Conservation (phyloP, 495 filamentous ascomycete species). For the Bathelium albidoporum region DNA sequence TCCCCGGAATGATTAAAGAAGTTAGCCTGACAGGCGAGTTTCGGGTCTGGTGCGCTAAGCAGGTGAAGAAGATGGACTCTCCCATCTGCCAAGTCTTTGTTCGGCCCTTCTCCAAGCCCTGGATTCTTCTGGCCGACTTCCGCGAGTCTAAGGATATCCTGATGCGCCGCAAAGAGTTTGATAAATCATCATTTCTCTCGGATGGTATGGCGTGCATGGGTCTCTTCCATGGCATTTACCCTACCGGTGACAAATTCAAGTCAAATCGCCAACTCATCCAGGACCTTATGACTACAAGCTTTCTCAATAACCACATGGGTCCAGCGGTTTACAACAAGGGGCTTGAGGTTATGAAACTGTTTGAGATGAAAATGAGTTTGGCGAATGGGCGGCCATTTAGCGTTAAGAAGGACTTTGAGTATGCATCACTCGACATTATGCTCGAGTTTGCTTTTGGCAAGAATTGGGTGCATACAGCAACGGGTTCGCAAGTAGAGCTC, state of each 20-base stretch:
- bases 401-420: slow-evolving; percentile 27
- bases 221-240: neutral
- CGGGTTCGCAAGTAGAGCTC: neutral
- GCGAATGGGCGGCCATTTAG: neutral
- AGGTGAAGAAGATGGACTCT: neutral
- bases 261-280: neutral
- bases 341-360: neutral
- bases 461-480: neutral
- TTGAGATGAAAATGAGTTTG: neutral
- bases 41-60: slow-evolving; percentile 1
- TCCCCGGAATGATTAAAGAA: neutral
- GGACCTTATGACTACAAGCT: neutral
- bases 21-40: neutral
- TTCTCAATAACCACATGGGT: neutral
- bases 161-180: slow-evolving; percentile 1
- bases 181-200: neutral
- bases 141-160: neutral
- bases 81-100: slow-evolving; percentile 1
- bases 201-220: neutral
- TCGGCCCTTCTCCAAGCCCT: neutral
- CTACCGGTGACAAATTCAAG: neutral
- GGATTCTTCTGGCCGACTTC: neutral
- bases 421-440: slow-evolving; percentile 31
- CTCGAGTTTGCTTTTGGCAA: slow-evolving; percentile 27
- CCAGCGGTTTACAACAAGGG: neutral